Evolutionary conservation across 768 basidiomycete species (phyloP), one percentile per base, ranked within the genome.

Genomic region (Leucocoprinus birnbaumii): DNA sequence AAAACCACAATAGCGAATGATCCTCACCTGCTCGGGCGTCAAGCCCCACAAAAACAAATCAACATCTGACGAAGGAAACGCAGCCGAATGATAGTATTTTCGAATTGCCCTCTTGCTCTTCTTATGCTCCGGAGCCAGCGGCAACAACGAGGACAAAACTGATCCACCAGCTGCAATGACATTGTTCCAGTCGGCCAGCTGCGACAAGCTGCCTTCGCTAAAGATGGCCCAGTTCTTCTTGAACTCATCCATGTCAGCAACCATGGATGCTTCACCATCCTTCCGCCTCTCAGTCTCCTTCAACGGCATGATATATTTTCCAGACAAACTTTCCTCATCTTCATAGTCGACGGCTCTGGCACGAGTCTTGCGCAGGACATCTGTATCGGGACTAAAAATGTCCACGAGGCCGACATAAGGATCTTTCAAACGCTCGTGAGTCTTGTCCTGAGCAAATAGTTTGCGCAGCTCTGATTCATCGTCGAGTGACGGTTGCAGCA

Each of bases 1-100:
- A 48, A n/a, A 31, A 16, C 14, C 41, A 49, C 24, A 48, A 40
- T 19, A 3, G 7, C 37, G 27, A 10, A 22, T 16, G 2, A 2
- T 6, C 61, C 64, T 43, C 37, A 78, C 80, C 68, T 85, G 73
- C 59, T 80, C 80, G 3, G 78, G 68, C 8, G 76, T 79, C 64
- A 86, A 60, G 1, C 82, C 83, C 71, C 79, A 85, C 42, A 86
- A 67, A 62, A 85, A 86, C 13, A 86, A 66, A 63, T 86, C 84
- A 19, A 86, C 72, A 62, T 86, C 84, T 0, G 83, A 84, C 1
- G 81, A 77, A 4, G 84, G 82, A 56, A 80, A 86, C 3, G 76
- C 77, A 3, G 63, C 70, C 11, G 69, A 70, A 57, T 86, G 84
- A 59, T 77, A 86, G 57, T 77, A 74, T 63, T 85, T 84, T 49